Evolutionary conservation across 2,329 filamentous ascomycete species (phyloP), one percentile per base, ranked within the genome.

Genomic region (Fusarium sulawesiense): DNA sequence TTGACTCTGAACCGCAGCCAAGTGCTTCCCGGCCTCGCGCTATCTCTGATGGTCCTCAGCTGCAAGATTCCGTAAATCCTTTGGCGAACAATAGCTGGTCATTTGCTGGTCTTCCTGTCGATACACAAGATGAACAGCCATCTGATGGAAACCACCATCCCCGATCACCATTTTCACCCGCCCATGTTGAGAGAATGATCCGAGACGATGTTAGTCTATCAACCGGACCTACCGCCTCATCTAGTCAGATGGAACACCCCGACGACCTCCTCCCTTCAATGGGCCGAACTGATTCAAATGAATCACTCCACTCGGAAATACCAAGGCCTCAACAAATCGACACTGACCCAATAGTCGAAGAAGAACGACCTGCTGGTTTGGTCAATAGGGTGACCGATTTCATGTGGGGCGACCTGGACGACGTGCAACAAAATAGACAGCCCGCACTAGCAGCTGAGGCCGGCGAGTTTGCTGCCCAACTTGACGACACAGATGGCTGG

Each of bases 1-100:
- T 62, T 44, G 58, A 62, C 40, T 49, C 49, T 23, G 64, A 67
- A n/a, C 55, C 64, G 7, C 40, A 64, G 7, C 53, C 70, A 54
- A 70, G 69, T 51, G 46, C 75, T 32, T 73, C 78, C 20, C 79
- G 88, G 40, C 86, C 85, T 20, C 82, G 88, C 45, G 83, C 88
- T 29, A 81, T 83, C 51, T 90, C 88, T 1, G 88, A 90, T 71
- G 88, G 88, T 0, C 86, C 86, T 6, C 81, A 80, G 45, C 74
- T 77, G 8, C 80, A 79, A 6, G 78, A 81, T 11, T 77, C 78
- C 4, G 79, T 84, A 56, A 85, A 88, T 53, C 85, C 86, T 1
- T 75, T 90, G 18, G 88, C 83, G 2, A 87, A 87, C 74, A 89
- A 89, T 66, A 90, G 80, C 70, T 91, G 88, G 89, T 84, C 84